Evolutionary conservation across 257 asterid genomes (phyloP), one percentile per base, ranked within the genome.

Genomic region (Fraxinus americana): DNA sequence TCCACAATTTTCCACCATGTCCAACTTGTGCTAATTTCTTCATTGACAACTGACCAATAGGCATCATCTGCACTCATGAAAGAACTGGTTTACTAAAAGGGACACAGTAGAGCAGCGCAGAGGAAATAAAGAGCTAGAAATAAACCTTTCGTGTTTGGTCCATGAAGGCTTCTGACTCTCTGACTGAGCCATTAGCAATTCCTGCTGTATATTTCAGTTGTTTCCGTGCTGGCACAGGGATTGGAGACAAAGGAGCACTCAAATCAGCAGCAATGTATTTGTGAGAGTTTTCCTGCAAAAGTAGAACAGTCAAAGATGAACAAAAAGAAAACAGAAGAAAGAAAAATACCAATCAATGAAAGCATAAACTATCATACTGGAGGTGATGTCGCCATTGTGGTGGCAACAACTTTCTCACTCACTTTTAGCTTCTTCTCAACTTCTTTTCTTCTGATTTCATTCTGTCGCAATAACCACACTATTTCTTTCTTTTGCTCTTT

Each of bases 181-280:
- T 85, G 67, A 85, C 84, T 27, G 98, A 89, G 25, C 90, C 91
- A 84, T 88, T 95, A 39, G 91, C 98, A 39, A 95, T 91, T 82
- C 99, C 98, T 5, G 94, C 97, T 35, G 98, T 90, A 80, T 92
- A 96, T 79, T 93, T 93, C 76, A 96, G 97, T 82, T 96, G 99
- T 80, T 96, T 96, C 87, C 89, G 99, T 52, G 98, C 98, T 74
- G 98, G 97, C 48, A 93, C 91, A 2, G 96, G 92, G 71, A 96
- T 85, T 57, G 99, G 98, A 82, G 98, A 96, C 69, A 90, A 67
- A 14, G 94, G 97, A 63, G 91, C 84, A 50, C 85, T 83, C 89
- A 87, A 86, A 32, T 89, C 94, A 76, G 88, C 92, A 36, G 89
- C 91, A 3, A 87, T 79, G 84, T 91, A 90, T 78, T 90, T 95